Conservation (phyloP, 192 early-diverging fungal species). For the Mortierella antarctica region DNA sequence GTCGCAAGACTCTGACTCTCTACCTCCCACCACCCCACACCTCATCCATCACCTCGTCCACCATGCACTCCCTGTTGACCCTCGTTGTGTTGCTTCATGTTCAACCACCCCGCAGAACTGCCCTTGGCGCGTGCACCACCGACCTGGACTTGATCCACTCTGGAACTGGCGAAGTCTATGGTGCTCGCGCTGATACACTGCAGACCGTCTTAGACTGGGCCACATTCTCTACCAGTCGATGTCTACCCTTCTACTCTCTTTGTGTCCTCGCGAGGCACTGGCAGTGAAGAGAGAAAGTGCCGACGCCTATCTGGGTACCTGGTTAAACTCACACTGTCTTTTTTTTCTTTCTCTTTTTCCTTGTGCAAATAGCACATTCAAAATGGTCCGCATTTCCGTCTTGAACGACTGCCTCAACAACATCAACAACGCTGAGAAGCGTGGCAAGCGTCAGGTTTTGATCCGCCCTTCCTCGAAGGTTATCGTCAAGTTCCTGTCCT, state of each 20-base stretch:
- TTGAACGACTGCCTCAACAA: conserved; percentile 97
- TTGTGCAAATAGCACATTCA: conserved; percentile 25
- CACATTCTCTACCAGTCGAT: conserved; percentile 28
- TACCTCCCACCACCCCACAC: neutral
- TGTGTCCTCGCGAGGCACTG: neutral
- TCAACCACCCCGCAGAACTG: conserved; percentile 14
- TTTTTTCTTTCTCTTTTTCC: conserved; percentile 16
- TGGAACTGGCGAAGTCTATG: neutral
- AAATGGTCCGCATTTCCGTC: conserved; percentile 98
- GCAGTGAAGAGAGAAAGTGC: conserved; percentile 12
- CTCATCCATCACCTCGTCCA: neutral
- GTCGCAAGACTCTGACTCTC: neutral
- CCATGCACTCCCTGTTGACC: neutral
- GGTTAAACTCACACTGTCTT: neutral
- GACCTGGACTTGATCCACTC: neutral
- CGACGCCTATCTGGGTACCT: conserved; percentile 45
- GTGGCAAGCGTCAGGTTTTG: conserved; percentile 97
- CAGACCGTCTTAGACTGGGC: conserved; percentile 10
- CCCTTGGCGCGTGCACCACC: neutral
- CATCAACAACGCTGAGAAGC: conserved; percentile 99
- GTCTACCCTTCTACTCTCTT: conserved; percentile 13
- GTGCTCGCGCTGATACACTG: conserved; percentile 17
- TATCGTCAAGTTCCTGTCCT: conserved; percentile 98
- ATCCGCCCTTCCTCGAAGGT: conserved; percentile 98
- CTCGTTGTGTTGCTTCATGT: neutral